phyloP scores from a whole-genome alignment of 140 eudicot genomes.

The Senecio squalidus region DNA sequence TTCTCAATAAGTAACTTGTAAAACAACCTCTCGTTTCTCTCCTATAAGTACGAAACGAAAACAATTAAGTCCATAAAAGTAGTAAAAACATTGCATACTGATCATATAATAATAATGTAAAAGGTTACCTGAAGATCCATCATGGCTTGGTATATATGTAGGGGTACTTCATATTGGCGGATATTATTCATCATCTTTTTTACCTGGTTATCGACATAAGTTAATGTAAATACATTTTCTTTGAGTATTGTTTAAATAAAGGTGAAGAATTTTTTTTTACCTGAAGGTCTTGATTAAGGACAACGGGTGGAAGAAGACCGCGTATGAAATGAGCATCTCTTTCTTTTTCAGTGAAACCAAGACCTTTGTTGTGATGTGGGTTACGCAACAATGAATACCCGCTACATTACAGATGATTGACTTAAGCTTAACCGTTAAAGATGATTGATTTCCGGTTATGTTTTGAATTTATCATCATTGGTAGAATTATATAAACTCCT shows the following conservation, averaged over 20 bases:
- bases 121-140: conserved; percentile 93
- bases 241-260: no score
- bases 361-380: conserved; percentile 78
- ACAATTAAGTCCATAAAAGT: neutral
- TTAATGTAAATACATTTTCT: no score
- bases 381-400: conserved; percentile 77
- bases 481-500: no score
- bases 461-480: no score
- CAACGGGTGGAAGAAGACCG: conserved; percentile 83
- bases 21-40: conserved; percentile 59
- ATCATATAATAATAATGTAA: no score
- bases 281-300: conserved; percentile 65
- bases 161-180: conserved; percentile 88
- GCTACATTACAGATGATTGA: conserved; percentile 34
- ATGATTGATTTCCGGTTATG: no score
- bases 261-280: conserved; percentile 16
- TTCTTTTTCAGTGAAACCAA: conserved; percentile 71
- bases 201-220: conserved; percentile 35
- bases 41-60: conserved; percentile 18
- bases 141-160: conserved; percentile 90
- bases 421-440: no score
- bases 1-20: conserved; percentile 65
- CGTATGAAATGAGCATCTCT: conserved; percentile 71
- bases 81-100: neutral
- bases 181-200: conserved; percentile 71